Base-by-base conservation (phyloP, 2,329 filamentous ascomycete species). In the Monilinia aucupariae region DNA sequence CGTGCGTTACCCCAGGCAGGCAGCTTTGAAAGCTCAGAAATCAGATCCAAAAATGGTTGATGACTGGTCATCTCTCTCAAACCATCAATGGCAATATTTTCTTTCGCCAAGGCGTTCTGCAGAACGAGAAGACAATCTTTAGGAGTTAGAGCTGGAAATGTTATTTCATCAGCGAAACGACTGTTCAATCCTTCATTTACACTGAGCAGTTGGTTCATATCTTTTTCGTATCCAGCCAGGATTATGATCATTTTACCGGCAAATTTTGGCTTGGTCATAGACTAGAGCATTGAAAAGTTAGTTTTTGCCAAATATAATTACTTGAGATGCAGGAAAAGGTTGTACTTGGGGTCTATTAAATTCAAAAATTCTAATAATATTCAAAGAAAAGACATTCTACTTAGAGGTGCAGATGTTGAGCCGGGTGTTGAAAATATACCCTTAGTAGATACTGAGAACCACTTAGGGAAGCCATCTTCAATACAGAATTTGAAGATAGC, bases 171-270 rank as follows among this genome's bases (percentile, higher is more conserved):
- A 0, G 82, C 76, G 66, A 86, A 85, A 2, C 83, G 78, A 66
- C 79, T 82, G 0, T 77, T 79, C 1, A 86, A 72, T 0, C 82
- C 83, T 0, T 78, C 77, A 65, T 86, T 85, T 12, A 76, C 74
- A 0, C 70, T 66, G 71, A 85, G 77, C 0, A 85, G 75, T 0
- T 73, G 71, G 65, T 85, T 81, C 61, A 85, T 85, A 45, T 84
- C 80, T 0, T 75, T 70, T 37, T 83, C 79, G 64, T 85, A 85
- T 0, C 83, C 82, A 0, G 83, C 83, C 5, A 85, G 75, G 49
- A 85, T 83, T 43, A 81, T 75, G n/a, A 85, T 73, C 3, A 85
- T 69, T 67, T 82, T 85, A 32, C 76, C 68, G 0, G 73, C 71
- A 67, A 78, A 85, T 56, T 75, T 77, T 0, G 78, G 76, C 51